Conservation (phyloP, 2,329 filamentous ascomycete species). For the Penicillium vulpinum region DNA sequence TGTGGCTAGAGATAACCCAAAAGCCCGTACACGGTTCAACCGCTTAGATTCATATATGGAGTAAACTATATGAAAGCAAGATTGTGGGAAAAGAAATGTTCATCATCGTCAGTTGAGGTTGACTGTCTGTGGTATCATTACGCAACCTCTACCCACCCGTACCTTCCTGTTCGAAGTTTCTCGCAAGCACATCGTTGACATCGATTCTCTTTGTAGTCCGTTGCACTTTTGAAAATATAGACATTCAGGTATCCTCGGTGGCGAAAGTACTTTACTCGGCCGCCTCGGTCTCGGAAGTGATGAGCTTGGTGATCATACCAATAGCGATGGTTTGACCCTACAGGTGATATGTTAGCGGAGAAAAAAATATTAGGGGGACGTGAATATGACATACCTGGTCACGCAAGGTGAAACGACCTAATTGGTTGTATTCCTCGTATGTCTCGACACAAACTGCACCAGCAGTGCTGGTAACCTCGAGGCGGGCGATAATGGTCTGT, state of each 20-base stretch:
- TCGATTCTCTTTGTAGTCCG: not conserved
- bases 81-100: constrained; percentile 20
- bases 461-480: constrained; percentile 82
- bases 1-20: not conserved
- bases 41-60: constrained; percentile 22
- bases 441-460: constrained; percentile 88
- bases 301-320: constrained; percentile 95
- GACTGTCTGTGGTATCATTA: constrained; percentile 26
- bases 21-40: constrained; percentile 7
- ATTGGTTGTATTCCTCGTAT: constrained; percentile 94
- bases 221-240: not conserved
- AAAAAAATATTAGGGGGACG: constrained; percentile 9
- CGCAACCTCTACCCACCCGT: constrained; percentile 22
- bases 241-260: not conserved
- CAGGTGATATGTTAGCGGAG: constrained; percentile 18
- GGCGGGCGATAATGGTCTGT: constrained; percentile 84
- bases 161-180: constrained; percentile 15
- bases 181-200: not conserved
- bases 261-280: constrained; percentile 4
- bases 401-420: constrained; percentile 85
- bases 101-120: constrained; percentile 39
- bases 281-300: constrained; percentile 37
- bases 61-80: constrained; percentile 27
- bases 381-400: constrained; percentile 66
- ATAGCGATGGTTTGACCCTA: constrained; percentile 99